Evolutionary conservation across 768 basidiomycete species (phyloP).

Genomic region (Hydnomerulius pinastri): DNA sequence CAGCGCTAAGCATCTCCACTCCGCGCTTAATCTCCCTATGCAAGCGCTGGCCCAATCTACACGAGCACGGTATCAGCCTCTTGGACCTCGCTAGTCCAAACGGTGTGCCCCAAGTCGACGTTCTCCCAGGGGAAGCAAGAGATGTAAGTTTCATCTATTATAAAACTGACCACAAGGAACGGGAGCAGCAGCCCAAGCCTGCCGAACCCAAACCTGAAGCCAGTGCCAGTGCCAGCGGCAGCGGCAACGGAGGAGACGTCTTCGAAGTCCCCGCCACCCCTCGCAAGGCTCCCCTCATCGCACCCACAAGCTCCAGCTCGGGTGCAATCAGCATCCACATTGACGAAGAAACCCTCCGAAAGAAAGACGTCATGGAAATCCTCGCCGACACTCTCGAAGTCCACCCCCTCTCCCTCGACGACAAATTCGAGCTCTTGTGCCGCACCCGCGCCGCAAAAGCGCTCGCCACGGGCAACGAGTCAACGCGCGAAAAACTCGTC

Average conservation of each 20-base stretch:
- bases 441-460: constrained; percentile 81
- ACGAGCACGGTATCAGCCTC: constrained; percentile 78
- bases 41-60: constrained; percentile 80
- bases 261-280: constrained; percentile 48
- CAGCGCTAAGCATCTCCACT: constrained; percentile 79
- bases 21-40: constrained; percentile 81
- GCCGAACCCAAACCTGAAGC: no score
- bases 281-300: constrained; percentile 46
- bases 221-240: no score
- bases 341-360: constrained; percentile 57
- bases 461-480: constrained; percentile 56
- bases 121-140: constrained; percentile 69
- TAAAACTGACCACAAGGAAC: constrained; percentile 54
- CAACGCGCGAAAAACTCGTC: constrained; percentile 77
- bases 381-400: constrained; percentile 71
- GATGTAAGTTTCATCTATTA: constrained; percentile 86
- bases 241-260: constrained; percentile 32
- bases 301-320: constrained; percentile 34
- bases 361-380: constrained; percentile 71
- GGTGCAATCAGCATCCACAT: constrained; percentile 65
- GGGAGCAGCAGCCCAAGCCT: constrained; percentile 50
- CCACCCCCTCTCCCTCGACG: constrained; percentile 72
- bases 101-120: constrained; percentile 53
- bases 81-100: constrained; percentile 67
- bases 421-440: constrained; percentile 87